Base-by-base conservation (phyloP, 257 asterid genomes). In the Forsythia suspensa region DNA sequence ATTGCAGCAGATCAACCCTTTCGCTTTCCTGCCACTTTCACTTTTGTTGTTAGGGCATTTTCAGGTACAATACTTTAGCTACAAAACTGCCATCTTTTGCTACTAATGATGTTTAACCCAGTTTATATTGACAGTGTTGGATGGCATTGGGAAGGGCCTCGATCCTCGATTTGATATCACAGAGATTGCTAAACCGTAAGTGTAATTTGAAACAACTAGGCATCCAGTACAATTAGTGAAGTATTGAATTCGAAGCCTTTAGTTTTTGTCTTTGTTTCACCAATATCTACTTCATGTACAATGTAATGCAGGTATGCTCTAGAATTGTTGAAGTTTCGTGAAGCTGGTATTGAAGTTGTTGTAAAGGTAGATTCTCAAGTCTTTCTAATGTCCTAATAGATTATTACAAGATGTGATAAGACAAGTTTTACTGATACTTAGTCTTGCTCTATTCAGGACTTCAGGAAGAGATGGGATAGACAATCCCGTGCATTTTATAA, bases 131-230 rank as follows among this genome's bases (percentile, higher is more conserved):
- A 46, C 93, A 95, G 99, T 96, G 72, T 88, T 96, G 92, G 99
- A 96, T 84, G 98, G 98, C 77, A 96, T 96, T 79, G 99, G 98
- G 63, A 96, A 96, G 89, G 98, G 99, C 72, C 99, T 96, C 18
- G 98, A 96, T 82, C 92, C 99, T 84, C 97, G 97, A 73, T 96
- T 96, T 87, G 99, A 96, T 80, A 96, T 96, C 88, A 92, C 98
- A 11, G 98, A 96, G 88, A 96, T 96, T 71, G 97, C 99, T 70
- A 94, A 92, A 84, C 98, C 99, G 98, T 96, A 84, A 91, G 97
- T 80, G 72, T 69, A 76, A 55, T 34, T 39, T 51, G 38, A 46
- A 41, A 63, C 70, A 1, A 68, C 75, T 40, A 41, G 8, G 57
- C 24, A 39, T 63, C 46, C 15, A 16, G 20, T 21, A 69, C n/a